These are phyloP conservation scores for Dryas drummondii DNA, from an alignment of 306 rosid genomes.

Conservation along the genomic window DNA sequence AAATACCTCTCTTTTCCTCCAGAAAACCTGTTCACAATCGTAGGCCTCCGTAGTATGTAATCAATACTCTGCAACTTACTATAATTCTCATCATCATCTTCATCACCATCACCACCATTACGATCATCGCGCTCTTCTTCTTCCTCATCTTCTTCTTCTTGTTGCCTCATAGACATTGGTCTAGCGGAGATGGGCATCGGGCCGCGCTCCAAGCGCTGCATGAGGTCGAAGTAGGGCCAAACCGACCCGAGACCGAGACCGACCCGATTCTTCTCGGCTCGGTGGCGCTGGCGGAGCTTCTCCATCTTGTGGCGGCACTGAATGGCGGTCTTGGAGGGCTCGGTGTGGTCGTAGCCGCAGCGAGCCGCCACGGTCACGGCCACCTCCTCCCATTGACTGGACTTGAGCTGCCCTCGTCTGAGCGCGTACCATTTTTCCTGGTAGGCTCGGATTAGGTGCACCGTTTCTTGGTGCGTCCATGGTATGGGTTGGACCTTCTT, in stretches of 20 bases:
- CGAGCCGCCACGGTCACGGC: slow-evolving; percentile 81
- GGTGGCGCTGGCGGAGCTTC: slow-evolving; percentile 89
- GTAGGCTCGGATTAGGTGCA: slow-evolving; percentile 76
- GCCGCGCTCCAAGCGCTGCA: slow-evolving; percentile 72
- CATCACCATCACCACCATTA: background rate
- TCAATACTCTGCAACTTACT: slow-evolving; percentile 46
- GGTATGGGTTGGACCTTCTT: slow-evolving; percentile 64
- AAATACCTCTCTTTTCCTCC: background rate
- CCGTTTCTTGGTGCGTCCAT: slow-evolving; percentile 85
- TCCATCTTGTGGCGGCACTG: slow-evolving; percentile 97
- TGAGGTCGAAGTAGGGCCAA: slow-evolving; percentile 77
- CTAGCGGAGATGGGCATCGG: slow-evolving; percentile 74
- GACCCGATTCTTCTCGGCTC: slow-evolving; percentile 51
- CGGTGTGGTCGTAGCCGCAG: slow-evolving; percentile 61
- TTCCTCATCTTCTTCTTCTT: background rate
- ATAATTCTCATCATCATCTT: slow-evolving; percentile 9
- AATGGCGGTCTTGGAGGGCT: slow-evolving; percentile 60
- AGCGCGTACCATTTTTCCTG: slow-evolving; percentile 88
- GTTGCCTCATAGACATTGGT: slow-evolving; percentile 26
- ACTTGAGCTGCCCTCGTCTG: slow-evolving; percentile 70
- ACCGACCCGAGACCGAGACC: slow-evolving; percentile 11
- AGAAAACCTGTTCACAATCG: slow-evolving; percentile 21
- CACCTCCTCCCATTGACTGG: slow-evolving; percentile 88
- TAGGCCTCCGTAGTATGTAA: slow-evolving; percentile 40
- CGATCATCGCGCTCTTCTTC: background rate